phyloP scores from a whole-genome alignment of 2,329 filamentous ascomycete genomes.

The Gnomoniopsis sp. region DNA sequence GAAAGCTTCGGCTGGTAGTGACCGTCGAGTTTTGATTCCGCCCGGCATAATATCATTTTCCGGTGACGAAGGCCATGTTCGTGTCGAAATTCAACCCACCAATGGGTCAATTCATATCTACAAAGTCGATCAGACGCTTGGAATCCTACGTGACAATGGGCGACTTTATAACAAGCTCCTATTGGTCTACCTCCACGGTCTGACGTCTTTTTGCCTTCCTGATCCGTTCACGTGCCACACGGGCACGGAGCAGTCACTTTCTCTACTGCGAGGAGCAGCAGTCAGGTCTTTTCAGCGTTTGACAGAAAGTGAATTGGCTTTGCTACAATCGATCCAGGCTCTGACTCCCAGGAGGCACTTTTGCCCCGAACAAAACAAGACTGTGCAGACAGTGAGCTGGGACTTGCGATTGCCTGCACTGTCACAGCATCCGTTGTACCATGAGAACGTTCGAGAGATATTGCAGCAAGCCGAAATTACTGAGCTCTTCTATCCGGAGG shows the following conservation, averaged over 20 bases:
- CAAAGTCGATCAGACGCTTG: slow-evolving; percentile 44
- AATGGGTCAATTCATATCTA: slow-evolving; percentile 37
- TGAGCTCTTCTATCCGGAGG: slow-evolving; percentile 28
- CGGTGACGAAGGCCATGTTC: slow-evolving; percentile 26
- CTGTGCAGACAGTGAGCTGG: slow-evolving; percentile 50
- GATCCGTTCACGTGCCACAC: slow-evolving; percentile 47
- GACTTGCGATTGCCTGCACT: slow-evolving; percentile 31
- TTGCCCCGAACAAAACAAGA: slow-evolving; percentile 37
- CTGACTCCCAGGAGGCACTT: slow-evolving; percentile 41
- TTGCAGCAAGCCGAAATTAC: slow-evolving; percentile 29
- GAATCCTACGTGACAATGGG: slow-evolving; percentile 47
- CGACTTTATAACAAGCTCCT: slow-evolving; percentile 49
- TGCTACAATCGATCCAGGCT: slow-evolving; percentile 35
- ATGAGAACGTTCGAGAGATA: slow-evolving; percentile 31
- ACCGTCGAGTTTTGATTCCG: slow-evolving; percentile 36
- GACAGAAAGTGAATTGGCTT: slow-evolving; percentile 27
- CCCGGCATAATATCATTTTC: slow-evolving; percentile 28
- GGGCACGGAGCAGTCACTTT: slow-evolving; percentile 52
- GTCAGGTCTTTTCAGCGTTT: slow-evolving; percentile 45
- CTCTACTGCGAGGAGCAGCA: slow-evolving; percentile 45
- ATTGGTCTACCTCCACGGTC: slow-evolving; percentile 48
- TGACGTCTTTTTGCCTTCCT: slow-evolving; percentile 49
- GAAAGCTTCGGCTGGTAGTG: slow-evolving; percentile 7
- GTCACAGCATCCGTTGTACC: slow-evolving; percentile 43
- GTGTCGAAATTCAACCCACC: slow-evolving; percentile 30